Evolutionary conservation across 2,329 filamentous ascomycete species (phyloP), one percentile per base, ranked within the genome.

Genomic region (Cytospora schulzeri): DNA sequence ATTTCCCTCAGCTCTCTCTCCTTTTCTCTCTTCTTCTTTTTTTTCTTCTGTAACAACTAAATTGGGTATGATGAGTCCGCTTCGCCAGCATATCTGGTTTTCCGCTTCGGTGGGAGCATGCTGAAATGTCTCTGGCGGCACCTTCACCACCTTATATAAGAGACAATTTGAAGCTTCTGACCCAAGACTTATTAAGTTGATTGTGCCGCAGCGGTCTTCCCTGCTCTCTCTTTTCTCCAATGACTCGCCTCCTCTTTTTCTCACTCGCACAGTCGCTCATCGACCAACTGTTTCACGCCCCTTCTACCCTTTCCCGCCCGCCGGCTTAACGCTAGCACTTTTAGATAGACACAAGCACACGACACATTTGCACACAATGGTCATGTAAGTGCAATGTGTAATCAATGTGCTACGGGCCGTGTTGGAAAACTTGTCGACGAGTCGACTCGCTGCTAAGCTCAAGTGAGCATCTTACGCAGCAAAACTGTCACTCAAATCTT

Each of bases 21-120:
- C 35, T 41, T 41, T 11, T 41, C n/a, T 41, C 6, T 69, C 68
- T 68, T 60, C 71, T 64, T 67, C 71, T 72, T 75, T 71, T 70
- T 77, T 80, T 78, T 78, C 76, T 79, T 84, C 82, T 78, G 75
- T 77, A 86, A 78, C 87, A 91, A 92, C 89, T 92, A 92, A 86
- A 86, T 85, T 88, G 89, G 88, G 86, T 76, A 82, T 89, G 89
- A 93, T 85, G 90, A 91, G 88, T 81, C 81, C 83, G 85, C 84
- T 83, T 83, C 74, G 79, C 76, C 75, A 83, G 79, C 77, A 79
- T 76, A 88, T 84, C 79, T 78, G 76, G 76, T 73, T 76, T 80
- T 82, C 79, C 78, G 79, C 76, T 79, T 71, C 77, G 73, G 76
- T 79, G 80, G 83, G 80, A 80, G 80, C 79, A 82, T 88, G 86